Conservation (phyloP, 208 protist genomes). For the Blechomonas ayalai region DNA sequence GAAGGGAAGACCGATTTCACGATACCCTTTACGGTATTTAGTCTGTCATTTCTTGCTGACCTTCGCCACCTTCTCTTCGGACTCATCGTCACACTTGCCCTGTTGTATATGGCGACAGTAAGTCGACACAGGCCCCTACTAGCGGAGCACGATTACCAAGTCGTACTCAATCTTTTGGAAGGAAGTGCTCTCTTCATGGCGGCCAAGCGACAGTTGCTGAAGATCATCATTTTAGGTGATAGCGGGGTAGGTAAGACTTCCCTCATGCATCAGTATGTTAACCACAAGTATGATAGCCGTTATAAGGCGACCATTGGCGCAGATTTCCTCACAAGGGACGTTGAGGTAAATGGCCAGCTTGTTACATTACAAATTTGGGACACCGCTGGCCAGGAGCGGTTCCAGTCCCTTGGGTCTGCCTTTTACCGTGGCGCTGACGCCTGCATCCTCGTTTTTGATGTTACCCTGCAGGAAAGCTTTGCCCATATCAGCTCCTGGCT, state of each 20-base stretch:
- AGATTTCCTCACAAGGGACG: conserved; percentile 98
- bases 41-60: no score
- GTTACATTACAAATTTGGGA: conserved; percentile 97
- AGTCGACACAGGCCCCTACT: no score
- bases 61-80: no score
- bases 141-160: no score
- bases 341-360: conserved; percentile 94
- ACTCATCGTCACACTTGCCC: no score
- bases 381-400: conserved; percentile 98
- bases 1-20: no score
- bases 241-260: conserved; percentile 90
- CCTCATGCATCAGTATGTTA: conserved; percentile 90
- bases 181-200: conserved; percentile 4
- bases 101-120: no score
- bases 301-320: conserved; percentile 99
- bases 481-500: conserved; percentile 93
- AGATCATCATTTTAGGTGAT: conserved; percentile 93
- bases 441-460: conserved; percentile 90
- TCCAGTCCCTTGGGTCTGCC: conserved; percentile 97
- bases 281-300: conserved; percentile 89
- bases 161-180: no score
- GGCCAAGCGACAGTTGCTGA: conserved; percentile 85
- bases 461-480: conserved; percentile 83
- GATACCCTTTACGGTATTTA: no score
- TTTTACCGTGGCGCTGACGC: conserved; percentile 99